phyloP scores from a whole-genome alignment of 75 land plant genomes.

The Picea glauca region DNA sequence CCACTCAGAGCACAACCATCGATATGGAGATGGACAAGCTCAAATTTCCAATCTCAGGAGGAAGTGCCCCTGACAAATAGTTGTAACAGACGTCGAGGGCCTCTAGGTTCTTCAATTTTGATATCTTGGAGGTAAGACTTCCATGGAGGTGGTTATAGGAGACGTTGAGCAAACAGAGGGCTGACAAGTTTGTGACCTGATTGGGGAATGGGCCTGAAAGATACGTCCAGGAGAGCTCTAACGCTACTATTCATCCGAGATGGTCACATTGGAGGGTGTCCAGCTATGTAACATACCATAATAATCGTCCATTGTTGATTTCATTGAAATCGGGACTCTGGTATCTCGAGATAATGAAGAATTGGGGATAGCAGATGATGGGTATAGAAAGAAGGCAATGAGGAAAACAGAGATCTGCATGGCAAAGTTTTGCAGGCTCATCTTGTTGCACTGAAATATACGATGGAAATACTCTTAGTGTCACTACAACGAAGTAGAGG shows the following conservation, averaged over 20 bases:
- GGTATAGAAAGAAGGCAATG: too few species aligned
- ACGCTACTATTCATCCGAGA: too few species aligned
- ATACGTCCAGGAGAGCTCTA: too few species aligned
- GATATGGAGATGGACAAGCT: slow-evolving; percentile 53
- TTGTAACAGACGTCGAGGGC: slow-evolving; percentile 61
- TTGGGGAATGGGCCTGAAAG: slow-evolving; percentile 2
- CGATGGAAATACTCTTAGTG: too few species aligned
- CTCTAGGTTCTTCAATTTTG: slow-evolving; percentile 28
- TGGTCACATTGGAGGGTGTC: slow-evolving; percentile 37
- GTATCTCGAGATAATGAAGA: too few species aligned
- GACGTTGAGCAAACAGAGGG: too few species aligned
- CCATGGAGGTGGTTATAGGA: too few species aligned
- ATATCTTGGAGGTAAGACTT: slow-evolving; percentile 12
- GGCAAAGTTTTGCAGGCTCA: too few species aligned
- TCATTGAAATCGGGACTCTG: slow-evolving; percentile 52
- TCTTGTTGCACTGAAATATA: too few species aligned
- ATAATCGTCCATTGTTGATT: slow-evolving; percentile 57
- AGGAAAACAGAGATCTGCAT: too few species aligned
- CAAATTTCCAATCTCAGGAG: slow-evolving; percentile 50
- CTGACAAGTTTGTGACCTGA: slow-evolving; percentile 33
- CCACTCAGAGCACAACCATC: slow-evolving; percentile 56
- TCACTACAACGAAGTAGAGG: too few species aligned
- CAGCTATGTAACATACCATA: slow-evolving; percentile 64
- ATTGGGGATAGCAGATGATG: too few species aligned
- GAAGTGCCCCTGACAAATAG: slow-evolving; percentile 54